phyloP scores from a whole-genome alignment of 768 basidiomycete species.

The Dendrothele bispora region DNA sequence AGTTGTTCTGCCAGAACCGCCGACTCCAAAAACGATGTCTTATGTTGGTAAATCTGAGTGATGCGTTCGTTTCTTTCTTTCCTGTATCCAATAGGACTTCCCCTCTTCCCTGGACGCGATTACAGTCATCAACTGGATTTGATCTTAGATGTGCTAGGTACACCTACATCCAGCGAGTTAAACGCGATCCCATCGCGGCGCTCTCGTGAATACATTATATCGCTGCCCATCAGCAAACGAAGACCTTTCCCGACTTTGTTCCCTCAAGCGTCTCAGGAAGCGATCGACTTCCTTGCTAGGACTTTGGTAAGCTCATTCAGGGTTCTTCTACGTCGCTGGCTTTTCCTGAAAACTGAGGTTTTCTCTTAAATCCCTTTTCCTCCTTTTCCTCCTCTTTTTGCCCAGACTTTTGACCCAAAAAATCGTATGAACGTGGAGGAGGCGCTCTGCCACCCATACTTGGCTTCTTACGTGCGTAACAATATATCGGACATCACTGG shows the following conservation, averaged over 20 bases:
- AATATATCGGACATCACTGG: too few relatives aligned
- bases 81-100: constrained; percentile 44
- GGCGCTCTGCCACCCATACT: constrained; percentile 80
- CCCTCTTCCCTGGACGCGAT: constrained; percentile 86
- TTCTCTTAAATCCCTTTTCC: too few relatives aligned
- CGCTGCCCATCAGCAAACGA: constrained; percentile 80
- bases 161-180: constrained; percentile 88
- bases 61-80: neutral
- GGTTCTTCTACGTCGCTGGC: constrained; percentile 31
- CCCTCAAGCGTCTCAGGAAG: constrained; percentile 72
- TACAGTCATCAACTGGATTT: constrained; percentile 87
- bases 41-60: constrained; percentile 92
- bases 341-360: neutral
- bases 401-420: constrained; percentile 89
- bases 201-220: constrained; percentile 85
- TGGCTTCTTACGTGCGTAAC: constrained; percentile 77
- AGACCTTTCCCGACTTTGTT: constrained; percentile 70
- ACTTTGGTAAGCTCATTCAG: constrained; percentile 50
- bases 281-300: constrained; percentile 70
- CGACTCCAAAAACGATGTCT: constrained; percentile 23
- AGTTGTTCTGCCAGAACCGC: constrained; percentile 94
- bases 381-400: too few relatives aligned
- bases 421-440: constrained; percentile 82
- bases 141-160: constrained; percentile 83
- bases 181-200: constrained; percentile 84